A percentile compares a stretch with the other conserved stretches of the same genome.
phyloP scores from a whole-genome alignment of 768 basidiomycete species.

The Calocera cornea region DNA sequence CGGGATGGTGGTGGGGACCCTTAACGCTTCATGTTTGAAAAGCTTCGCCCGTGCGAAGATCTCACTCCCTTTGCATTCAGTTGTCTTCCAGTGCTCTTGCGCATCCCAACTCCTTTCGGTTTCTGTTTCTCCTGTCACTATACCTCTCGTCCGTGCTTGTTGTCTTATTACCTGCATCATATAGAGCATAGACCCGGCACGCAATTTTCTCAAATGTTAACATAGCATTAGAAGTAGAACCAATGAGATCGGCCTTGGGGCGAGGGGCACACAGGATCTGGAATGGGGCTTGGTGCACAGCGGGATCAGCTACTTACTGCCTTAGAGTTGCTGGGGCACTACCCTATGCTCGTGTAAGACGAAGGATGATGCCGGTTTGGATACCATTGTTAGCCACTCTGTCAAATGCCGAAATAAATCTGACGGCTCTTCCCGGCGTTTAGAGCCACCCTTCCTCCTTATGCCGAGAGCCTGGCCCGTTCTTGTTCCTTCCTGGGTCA shows the following conservation, averaged over 20 bases:
- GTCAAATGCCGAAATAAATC: too few species aligned
- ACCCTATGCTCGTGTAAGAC: too few species aligned
- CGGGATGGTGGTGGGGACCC: not conserved
- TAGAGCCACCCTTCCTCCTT: too few species aligned
- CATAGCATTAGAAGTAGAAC: not conserved
- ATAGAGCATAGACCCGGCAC: not conserved
- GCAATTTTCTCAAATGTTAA: not conserved
- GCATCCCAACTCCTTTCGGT: not conserved
- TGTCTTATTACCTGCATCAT: slow-evolving; percentile 3
- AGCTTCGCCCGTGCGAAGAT: not conserved
- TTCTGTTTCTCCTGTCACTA: not conserved
- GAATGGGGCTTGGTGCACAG: too few species aligned
- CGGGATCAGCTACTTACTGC: too few species aligned
- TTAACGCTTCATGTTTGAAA: not conserved
- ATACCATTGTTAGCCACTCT: too few species aligned
- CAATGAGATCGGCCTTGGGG: not conserved
- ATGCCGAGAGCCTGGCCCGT: too few species aligned
- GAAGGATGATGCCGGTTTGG: too few species aligned
- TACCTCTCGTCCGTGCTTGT: slow-evolving; percentile 1
- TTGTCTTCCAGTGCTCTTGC: not conserved
- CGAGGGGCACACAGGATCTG: not conserved
- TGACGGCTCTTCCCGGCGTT: too few species aligned
- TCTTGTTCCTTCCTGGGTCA: too few species aligned
- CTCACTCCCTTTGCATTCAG: not conserved
- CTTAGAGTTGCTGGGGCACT: too few species aligned